phyloP scores from a whole-genome alignment of 2,329 filamentous ascomycete genomes.

The Penicillium corylophilum region DNA sequence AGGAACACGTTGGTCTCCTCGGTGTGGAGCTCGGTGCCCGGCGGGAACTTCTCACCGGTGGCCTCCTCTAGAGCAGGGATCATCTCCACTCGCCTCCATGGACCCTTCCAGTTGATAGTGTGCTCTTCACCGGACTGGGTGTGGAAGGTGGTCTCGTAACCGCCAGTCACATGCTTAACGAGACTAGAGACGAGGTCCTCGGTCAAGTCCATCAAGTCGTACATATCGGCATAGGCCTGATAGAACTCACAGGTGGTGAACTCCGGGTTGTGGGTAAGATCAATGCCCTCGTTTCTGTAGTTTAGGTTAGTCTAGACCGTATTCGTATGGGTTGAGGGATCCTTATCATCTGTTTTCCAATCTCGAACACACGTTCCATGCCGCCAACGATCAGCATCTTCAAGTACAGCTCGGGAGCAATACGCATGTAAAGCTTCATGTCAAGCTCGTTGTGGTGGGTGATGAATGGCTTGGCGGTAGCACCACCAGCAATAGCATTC shows the following conservation, averaged over 20 bases:
- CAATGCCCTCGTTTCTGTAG: slow-evolving; percentile 87
- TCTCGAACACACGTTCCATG: slow-evolving; percentile 55
- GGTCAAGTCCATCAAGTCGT: slow-evolving; percentile 86
- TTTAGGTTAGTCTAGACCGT: too few species aligned
- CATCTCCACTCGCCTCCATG: slow-evolving; percentile 94
- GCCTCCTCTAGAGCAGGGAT: slow-evolving; percentile 88
- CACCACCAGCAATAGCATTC: slow-evolving; percentile 91
- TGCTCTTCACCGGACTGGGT: slow-evolving; percentile 83
- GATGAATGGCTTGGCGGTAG: slow-evolving; percentile 90
- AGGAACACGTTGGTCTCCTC: slow-evolving; percentile 87
- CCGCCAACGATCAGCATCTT: slow-evolving; percentile 97
- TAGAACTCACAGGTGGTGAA: slow-evolving; percentile 99
- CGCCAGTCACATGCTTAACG: slow-evolving; percentile 83
- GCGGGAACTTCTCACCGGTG: slow-evolving; percentile 89
- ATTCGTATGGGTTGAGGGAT: too few species aligned
- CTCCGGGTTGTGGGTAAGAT: slow-evolving; percentile 95
- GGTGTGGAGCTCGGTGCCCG: slow-evolving; percentile 85
- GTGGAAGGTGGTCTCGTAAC: slow-evolving; percentile 80
- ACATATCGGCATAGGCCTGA: slow-evolving; percentile 86
- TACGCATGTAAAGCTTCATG: slow-evolving; percentile 91
- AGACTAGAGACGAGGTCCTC: slow-evolving; percentile 89
- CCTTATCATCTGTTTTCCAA: too few species aligned
- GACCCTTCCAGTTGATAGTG: slow-evolving; percentile 92
- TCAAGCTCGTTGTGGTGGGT: slow-evolving; percentile 96
- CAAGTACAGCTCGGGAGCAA: slow-evolving; percentile 92